A percentile compares a stretch with the other conserved stretches of the same genome.
Conservation (phyloP, 2,329 filamentous ascomycete genomes). For the Ilyonectria robusta region DNA sequence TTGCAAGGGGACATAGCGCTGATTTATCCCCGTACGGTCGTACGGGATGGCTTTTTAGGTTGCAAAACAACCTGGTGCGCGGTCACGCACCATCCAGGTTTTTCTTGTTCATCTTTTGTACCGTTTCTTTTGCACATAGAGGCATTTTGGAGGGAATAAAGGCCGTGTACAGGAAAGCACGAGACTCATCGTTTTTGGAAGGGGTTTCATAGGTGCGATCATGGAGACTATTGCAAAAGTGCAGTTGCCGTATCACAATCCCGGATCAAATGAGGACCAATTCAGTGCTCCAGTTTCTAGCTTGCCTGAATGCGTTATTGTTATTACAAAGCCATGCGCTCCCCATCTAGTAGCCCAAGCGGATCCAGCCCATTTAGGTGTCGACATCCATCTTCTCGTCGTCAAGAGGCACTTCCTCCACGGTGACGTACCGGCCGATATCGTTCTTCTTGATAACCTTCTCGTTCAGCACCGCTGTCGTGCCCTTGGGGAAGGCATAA, state of each 20-base stretch:
- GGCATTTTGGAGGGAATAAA: conserved; percentile 18
- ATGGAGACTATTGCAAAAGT: conserved; percentile 10
- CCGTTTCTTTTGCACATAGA: conserved; percentile 31
- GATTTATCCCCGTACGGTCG: conserved; percentile 28
- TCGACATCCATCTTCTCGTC: conserved; percentile 80
- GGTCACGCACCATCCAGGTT: conserved; percentile 16
- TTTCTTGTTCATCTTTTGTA: conserved; percentile 39
- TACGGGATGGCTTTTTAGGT: conserved; percentile 26
- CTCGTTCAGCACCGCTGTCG: conserved; percentile 96
- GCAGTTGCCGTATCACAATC: conserved; percentile 23
- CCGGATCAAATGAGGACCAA: conserved; percentile 26
- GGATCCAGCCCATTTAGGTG: conserved; percentile 55
- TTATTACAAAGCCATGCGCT: conserved; percentile 46
- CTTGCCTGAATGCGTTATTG: conserved; percentile 36
- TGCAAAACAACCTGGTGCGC: conserved; percentile 24
- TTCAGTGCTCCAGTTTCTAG: conserved; percentile 38
- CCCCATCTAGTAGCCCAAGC: conserved; percentile 30
- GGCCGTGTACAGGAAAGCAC: conserved; percentile 17
- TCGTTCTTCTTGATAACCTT: conserved; percentile 96
- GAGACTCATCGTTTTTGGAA: conserved; percentile 8
- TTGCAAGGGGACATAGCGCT: conserved; percentile 39
- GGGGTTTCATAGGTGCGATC: conserved; percentile 12
- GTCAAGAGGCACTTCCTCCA: conserved; percentile 85
- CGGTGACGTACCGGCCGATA: conserved; percentile 92
- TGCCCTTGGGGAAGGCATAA: conserved; percentile 91